These are phyloP conservation scores for Phytophthora rubi DNA, from an alignment of 352 stramenopile genomes.

Conservation along the genomic window DNA sequence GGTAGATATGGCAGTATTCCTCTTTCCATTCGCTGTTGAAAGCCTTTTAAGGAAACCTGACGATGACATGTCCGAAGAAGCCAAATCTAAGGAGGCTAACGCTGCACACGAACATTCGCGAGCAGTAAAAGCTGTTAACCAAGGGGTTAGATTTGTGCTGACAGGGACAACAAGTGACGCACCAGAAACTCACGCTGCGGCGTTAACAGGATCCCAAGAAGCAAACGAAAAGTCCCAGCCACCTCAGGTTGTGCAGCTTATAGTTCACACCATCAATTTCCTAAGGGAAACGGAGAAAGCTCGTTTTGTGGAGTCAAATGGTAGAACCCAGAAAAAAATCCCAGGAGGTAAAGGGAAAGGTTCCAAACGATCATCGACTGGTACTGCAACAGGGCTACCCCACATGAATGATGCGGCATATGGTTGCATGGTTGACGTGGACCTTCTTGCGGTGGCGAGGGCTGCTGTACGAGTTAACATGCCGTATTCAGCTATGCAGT, in stretches of 20 bases:
- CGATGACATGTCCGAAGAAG: slow-evolving; percentile 4
- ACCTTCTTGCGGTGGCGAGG: slow-evolving; percentile 69
- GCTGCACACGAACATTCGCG: slow-evolving; percentile 9
- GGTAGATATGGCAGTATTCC: slow-evolving; percentile 70
- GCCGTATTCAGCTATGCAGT: slow-evolving; percentile 90
- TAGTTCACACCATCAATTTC: slow-evolving; percentile 86
- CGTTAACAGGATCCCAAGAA: background rate
- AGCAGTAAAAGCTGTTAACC: slow-evolving; percentile 39
- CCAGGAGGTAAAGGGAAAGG: slow-evolving; percentile 24
- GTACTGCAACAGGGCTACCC: background rate
- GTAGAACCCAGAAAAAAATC: slow-evolving; percentile 18
- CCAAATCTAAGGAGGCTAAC: background rate
- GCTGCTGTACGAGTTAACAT: slow-evolving; percentile 80
- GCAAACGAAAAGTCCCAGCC: slow-evolving; percentile 27
- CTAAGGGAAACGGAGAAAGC: slow-evolving; percentile 79
- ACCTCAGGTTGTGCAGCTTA: slow-evolving; percentile 61
- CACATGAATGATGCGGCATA: slow-evolving; percentile 50
- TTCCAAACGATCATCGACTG: slow-evolving; percentile 19
- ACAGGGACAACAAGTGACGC: slow-evolving; percentile 16
- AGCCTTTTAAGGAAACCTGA: slow-evolving; percentile 33
- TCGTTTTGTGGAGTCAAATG: slow-evolving; percentile 74
- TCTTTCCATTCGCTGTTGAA: slow-evolving; percentile 78
- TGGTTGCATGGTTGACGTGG: slow-evolving; percentile 62
- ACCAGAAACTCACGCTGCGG: background rate
- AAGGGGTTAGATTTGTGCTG: slow-evolving; percentile 54